phyloP scores from a whole-genome alignment of 208 protist species.

The Leishmania turanica region DNA sequence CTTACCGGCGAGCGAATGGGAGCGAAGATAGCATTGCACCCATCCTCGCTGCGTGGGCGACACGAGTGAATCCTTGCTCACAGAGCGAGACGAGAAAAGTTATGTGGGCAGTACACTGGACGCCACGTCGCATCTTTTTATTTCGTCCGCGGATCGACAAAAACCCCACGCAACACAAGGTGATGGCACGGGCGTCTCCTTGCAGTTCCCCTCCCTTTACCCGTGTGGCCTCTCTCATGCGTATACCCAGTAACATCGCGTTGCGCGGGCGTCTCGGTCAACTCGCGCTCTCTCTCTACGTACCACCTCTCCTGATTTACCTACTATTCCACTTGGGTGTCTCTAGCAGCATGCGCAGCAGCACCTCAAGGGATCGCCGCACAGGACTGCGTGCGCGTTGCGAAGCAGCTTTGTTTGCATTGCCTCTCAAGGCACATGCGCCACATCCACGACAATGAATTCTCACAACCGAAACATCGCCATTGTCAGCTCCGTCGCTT shows the following conservation, averaged over 20 bases:
- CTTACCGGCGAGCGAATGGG: background rate
- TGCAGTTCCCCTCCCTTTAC: background rate
- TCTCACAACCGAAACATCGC: constrained; percentile 44
- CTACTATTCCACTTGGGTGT: background rate
- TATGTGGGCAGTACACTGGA: background rate
- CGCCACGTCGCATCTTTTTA: background rate
- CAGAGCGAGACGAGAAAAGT: background rate
- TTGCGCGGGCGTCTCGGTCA: background rate
- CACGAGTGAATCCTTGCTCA: background rate
- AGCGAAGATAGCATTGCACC: background rate
- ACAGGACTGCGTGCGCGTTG: background rate
- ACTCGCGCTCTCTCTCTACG: background rate
- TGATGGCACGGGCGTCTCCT: background rate
- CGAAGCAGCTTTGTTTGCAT: background rate
- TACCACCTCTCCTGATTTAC: background rate
- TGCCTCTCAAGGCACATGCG: background rate
- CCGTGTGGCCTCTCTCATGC: background rate
- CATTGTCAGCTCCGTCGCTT: constrained; percentile 49
- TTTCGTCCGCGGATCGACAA: background rate
- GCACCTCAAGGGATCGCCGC: background rate
- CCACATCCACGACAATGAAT: constrained; percentile 16
- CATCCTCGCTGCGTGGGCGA: too few relatives aligned
- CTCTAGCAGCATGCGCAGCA: background rate
- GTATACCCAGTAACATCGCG: background rate
- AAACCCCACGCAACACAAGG: too few relatives aligned